These are phyloP conservation scores for Dichotomocladium elegans DNA, from an alignment of 371 early-diverging fungal genomes.

Conservation along the genomic window DNA sequence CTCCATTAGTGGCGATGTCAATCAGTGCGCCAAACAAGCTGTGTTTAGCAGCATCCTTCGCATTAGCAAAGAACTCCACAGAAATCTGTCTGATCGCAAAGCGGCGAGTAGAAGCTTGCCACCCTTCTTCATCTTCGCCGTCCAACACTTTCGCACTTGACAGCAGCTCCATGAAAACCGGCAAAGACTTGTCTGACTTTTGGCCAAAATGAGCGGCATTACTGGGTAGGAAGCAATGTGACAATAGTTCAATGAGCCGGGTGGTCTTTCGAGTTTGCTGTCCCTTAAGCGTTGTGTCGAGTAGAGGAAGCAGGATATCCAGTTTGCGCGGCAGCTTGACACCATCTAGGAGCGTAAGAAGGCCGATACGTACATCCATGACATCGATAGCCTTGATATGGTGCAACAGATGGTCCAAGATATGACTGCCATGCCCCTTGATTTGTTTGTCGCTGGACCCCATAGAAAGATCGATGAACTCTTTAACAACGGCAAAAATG, in stretches of 20 bases:
- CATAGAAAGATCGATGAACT: slow-evolving; percentile 23
- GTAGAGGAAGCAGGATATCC: slow-evolving; percentile 60
- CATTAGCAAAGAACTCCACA: slow-evolving; percentile 46
- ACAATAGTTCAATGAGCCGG: slow-evolving; percentile 48
- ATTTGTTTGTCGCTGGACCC: slow-evolving; percentile 23
- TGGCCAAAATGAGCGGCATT: slow-evolving; percentile 47
- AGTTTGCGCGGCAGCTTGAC: slow-evolving; percentile 62
- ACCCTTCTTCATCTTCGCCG: slow-evolving; percentile 50
- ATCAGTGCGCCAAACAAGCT: slow-evolving; percentile 60
- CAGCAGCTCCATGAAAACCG: slow-evolving; percentile 46
- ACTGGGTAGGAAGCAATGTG: slow-evolving; percentile 59
- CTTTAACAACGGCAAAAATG: slow-evolving; percentile 19
- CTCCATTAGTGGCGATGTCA: slow-evolving; percentile 61
- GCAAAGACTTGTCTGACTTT: slow-evolving; percentile 45
- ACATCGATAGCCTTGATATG: slow-evolving; percentile 55
- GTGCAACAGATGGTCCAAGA: slow-evolving; percentile 67
- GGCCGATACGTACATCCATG: slow-evolving; percentile 38
- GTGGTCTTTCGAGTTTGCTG: slow-evolving; percentile 27
- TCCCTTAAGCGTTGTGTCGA: slow-evolving; percentile 39
- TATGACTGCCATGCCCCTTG: slow-evolving; percentile 21
- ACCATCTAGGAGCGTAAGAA: slow-evolving; percentile 52
- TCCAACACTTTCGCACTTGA: slow-evolving; percentile 27
- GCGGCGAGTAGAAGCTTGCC: slow-evolving; percentile 53
- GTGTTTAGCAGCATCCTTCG: slow-evolving; percentile 43
- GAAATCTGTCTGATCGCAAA: slow-evolving; percentile 59